Conservation (phyloP, 176 grass and related monocot species). For the Triticum monococcum region DNA sequence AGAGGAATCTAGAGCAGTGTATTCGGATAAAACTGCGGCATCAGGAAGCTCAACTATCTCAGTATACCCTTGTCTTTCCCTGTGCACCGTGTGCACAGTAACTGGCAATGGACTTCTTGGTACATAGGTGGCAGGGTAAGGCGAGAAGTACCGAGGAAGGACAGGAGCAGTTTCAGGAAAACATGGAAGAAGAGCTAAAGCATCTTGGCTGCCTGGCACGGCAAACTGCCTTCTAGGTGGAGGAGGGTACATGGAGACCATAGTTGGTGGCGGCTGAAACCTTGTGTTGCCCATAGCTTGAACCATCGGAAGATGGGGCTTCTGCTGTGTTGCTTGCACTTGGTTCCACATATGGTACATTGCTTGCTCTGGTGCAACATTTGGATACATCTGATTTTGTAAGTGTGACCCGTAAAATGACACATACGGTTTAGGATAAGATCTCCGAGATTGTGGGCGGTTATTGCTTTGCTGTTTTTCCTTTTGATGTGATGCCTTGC, state of each 20-base stretch:
- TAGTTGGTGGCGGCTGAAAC: conserved; percentile 40
- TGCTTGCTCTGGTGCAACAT: conserved; percentile 44
- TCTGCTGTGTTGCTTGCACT: conserved; percentile 39
- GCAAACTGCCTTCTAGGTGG: conserved; percentile 37
- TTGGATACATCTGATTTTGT: conserved; percentile 54
- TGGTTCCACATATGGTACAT: conserved; percentile 68
- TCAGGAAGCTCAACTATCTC: conserved; percentile 26
- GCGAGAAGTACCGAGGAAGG: conserved; percentile 37
- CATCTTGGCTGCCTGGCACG: conserved; percentile 26
- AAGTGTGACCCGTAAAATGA: conserved; percentile 30
- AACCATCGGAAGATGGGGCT: conserved; percentile 23
- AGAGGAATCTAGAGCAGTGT: conserved; percentile 17
- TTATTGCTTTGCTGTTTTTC: conserved; percentile 38
- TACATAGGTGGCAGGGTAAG: conserved; percentile 40
- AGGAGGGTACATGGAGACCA: conserved; percentile 46
- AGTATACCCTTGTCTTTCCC: conserved; percentile 21
- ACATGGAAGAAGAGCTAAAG: conserved; percentile 33
- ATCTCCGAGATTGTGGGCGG: conserved; percentile 22
- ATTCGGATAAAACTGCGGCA: conserved; percentile 26
- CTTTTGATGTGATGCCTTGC: conserved; percentile 31
- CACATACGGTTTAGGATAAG: conserved; percentile 37
- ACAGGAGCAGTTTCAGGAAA: conserved; percentile 33
- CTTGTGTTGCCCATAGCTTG: conserved; percentile 37
- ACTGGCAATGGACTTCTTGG: conserved; percentile 26
- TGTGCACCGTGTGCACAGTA: conserved; percentile 28